Evolutionary conservation across 73 alveolate species (phyloP).

Genomic region (Effrenium voratum): DNA sequence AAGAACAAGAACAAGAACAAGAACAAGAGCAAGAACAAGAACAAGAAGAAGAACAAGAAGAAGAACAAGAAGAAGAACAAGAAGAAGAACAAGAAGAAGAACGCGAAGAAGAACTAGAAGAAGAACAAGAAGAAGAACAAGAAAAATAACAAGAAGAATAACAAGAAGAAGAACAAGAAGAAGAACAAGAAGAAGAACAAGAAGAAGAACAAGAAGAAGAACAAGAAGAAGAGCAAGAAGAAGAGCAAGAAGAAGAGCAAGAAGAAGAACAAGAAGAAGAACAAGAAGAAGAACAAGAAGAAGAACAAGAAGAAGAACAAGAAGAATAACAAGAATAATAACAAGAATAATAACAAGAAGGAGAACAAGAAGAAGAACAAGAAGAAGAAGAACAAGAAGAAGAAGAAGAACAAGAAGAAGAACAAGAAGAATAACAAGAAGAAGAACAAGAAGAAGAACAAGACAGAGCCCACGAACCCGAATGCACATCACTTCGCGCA

Average conservation of each 20-base stretch:
- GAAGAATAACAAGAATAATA: too few species aligned
- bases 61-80: not conserved
- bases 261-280: not conserved
- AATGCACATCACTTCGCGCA: too few species aligned
- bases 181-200: not conserved
- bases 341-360: too few species aligned
- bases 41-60: not conserved
- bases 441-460: too few species aligned
- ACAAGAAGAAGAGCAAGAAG: not conserved
- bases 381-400: too few species aligned
- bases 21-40: not conserved
- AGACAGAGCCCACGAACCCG: too few species aligned
- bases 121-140: not conserved
- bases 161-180: not conserved
- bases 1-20: not conserved
- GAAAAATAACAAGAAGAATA: not conserved
- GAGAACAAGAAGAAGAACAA: too few species aligned
- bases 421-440: too few species aligned
- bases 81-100: not conserved
- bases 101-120: not conserved
- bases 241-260: not conserved
- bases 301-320: not conserved
- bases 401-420: too few species aligned
- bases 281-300: not conserved
- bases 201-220: not conserved